Percentiles rank a stretch among this genome's conserved stretches.
phyloP scores from a whole-genome alignment of 1,284 basidiomycete genomes.

The Moniliella sp. region DNA sequence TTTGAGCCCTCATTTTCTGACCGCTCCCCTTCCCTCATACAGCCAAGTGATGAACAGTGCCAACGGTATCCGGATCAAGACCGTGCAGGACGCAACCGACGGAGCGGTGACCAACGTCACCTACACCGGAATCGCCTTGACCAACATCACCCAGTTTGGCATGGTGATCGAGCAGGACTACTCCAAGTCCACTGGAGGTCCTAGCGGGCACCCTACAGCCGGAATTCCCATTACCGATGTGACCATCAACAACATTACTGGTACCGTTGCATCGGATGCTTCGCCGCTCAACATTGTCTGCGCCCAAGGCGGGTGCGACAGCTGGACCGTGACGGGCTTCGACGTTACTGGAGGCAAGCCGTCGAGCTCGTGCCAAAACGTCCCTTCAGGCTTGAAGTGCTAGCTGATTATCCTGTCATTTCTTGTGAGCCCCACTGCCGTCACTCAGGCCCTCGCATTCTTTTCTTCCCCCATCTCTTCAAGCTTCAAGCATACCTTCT shows the following conservation, averaged over 20 bases:
- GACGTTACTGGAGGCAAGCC: no score
- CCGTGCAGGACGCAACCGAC: conserved; percentile 5
- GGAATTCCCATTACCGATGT: conserved; percentile 8
- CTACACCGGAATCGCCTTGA: conserved; percentile 5
- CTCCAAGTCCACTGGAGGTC: no score
- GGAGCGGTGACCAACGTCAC: conserved; percentile 8
- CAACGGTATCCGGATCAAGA: conserved; percentile 9
- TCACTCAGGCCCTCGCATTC: no score
- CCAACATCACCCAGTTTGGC: conserved; percentile 5
- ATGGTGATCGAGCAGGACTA: conserved; percentile 8
- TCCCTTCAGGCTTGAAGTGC: no score
- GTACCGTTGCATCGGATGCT: conserved; percentile 2
- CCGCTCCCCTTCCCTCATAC: conserved; percentile 3
- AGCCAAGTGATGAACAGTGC: conserved; percentile 4
- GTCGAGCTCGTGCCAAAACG: no score
- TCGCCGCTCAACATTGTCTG: conserved; percentile 5
- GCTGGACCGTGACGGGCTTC: no score
- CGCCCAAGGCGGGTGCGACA: conserved; percentile 3
- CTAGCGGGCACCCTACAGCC: conserved; percentile 5
- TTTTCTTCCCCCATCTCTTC: no score
- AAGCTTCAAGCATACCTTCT: no score
- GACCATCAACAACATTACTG: conserved; percentile 4
- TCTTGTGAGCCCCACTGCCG: no score
- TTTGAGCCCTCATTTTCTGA: no score
- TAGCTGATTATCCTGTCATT: no score